These are phyloP conservation scores for Aspergillus indologenus DNA, from an alignment of 495 filamentous ascomycete species.

Conservation along the genomic window DNA sequence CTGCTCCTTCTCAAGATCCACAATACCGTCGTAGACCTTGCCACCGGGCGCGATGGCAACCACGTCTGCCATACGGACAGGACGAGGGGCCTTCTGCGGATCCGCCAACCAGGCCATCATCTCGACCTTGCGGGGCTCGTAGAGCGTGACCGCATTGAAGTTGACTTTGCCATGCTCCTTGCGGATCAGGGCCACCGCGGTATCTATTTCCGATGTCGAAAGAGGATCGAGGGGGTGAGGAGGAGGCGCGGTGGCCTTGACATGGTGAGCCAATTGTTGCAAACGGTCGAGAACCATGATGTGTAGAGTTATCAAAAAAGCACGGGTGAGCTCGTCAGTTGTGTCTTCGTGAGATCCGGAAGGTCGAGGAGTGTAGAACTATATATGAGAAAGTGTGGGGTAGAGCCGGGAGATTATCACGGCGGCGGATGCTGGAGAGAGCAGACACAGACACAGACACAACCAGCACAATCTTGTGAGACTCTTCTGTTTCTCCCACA, in stretches of 20 bases:
- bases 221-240: slow-evolving; percentile 88
- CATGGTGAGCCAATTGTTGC: slow-evolving; percentile 63
- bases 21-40: slow-evolving; percentile 80
- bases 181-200: slow-evolving; percentile 64
- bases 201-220: slow-evolving; percentile 71
- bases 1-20: slow-evolving; percentile 69
- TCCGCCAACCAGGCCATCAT: slow-evolving; percentile 80
- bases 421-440: not conserved
- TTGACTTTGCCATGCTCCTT: slow-evolving; percentile 67
- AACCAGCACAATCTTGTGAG: not conserved
- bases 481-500: not conserved
- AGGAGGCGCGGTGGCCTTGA: slow-evolving; percentile 52
- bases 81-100: slow-evolving; percentile 58
- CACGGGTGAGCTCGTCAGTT: not conserved
- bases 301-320: not conserved
- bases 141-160: slow-evolving; percentile 89
- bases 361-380: not conserved
- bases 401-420: not conserved
- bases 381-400: not conserved
- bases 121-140: slow-evolving; percentile 81
- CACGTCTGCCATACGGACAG: slow-evolving; percentile 74
- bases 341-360: not conserved
- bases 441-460: not conserved
- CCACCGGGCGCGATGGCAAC: slow-evolving; percentile 80
- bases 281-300: slow-evolving; percentile 67